Percentiles rank a stretch among this genome's conserved stretches.
These are phyloP conservation scores for Kodamaea fungicola DNA, from an alignment of 1,139 yeast species.

Conservation along the genomic window DNA sequence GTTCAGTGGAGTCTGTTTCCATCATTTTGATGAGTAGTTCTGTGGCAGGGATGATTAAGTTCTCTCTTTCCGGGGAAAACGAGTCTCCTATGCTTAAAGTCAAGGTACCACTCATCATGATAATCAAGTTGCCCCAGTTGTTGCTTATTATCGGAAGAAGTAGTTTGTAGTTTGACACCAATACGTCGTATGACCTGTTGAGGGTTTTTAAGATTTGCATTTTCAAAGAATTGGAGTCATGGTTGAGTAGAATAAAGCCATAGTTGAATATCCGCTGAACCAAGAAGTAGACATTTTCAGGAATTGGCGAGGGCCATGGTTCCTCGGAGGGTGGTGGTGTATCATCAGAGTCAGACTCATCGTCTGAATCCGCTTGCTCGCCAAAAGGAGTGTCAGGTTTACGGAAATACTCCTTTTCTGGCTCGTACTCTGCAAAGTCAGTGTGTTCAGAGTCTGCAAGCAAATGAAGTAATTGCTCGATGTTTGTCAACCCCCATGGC, in stretches of 20 bases:
- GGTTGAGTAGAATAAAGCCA: conserved; percentile 69
- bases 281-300: conserved; percentile 53
- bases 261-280: conserved; percentile 63
- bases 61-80: conserved; percentile 6
- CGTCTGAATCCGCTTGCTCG: conserved; percentile 32
- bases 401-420: conserved; percentile 33
- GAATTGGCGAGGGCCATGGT: conserved; percentile 63
- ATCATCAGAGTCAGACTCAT: conserved; percentile 31
- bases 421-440: conserved; percentile 31
- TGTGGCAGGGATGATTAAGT: conserved; percentile 16
- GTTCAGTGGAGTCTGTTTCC: conserved; percentile 27
- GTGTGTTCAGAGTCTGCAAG: conserved; percentile 37
- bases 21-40: conserved; percentile 27
- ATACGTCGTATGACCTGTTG: conserved; percentile 50
- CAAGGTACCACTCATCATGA: conserved; percentile 11
- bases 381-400: conserved; percentile 34
- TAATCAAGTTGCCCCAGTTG: conserved; percentile 56
- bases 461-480: conserved; percentile 37
- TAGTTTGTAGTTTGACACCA: conserved; percentile 57
- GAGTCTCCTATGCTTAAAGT: conserved; percentile 6
- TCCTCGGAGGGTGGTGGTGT: conserved; percentile 17
- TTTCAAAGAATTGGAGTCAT: conserved; percentile 56
- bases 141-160: conserved; percentile 67
- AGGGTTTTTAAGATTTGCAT: conserved; percentile 55
- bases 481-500: conserved; percentile 55